Percentiles rank a stretch among this genome's conserved stretches.
phyloP scores from a whole-genome alignment of 441 rosid species.

The Breynia disticha region DNA sequence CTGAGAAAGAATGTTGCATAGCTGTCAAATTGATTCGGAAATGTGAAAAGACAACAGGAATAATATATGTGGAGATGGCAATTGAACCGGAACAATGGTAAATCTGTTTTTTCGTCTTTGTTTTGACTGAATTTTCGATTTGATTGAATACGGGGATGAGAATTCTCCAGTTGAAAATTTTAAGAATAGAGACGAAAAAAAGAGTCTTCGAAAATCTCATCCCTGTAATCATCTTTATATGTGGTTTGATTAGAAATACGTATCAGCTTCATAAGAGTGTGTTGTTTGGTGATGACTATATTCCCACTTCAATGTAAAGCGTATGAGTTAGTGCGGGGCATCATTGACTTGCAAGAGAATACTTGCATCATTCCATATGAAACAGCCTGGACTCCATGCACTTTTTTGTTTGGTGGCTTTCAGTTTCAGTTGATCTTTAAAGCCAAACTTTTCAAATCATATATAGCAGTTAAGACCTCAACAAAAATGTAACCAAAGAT shows the following conservation, averaged over 20 bases:
- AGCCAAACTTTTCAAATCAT: too few species aligned
- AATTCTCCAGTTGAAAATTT: too few species aligned
- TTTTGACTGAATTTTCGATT: too few species aligned
- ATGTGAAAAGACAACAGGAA: neutral
- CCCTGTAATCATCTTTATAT: too few species aligned
- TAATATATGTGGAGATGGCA: too few species aligned
- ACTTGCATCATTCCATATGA: neutral
- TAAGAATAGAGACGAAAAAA: too few species aligned
- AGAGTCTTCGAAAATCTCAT: too few species aligned
- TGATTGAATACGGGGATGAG: too few species aligned
- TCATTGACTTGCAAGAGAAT: constrained; percentile 1
- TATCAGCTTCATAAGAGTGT: neutral
- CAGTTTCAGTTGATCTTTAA: neutral
- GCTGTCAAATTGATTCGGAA: neutral
- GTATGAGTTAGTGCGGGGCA: neutral
- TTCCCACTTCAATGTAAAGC: neutral
- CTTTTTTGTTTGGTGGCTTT: neutral
- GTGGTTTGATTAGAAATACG: neutral
- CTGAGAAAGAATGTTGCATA: constrained; percentile 4
- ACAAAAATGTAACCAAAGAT: too few species aligned
- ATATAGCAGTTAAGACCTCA: too few species aligned
- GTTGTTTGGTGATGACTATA: neutral
- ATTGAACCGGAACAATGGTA: too few species aligned
- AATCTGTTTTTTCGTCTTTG: too few species aligned
- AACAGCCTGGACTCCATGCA: constrained; percentile 11